These are phyloP conservation scores for Cystobasidium pallidum DNA, from an alignment of 1,284 basidiomycete species.

Conservation along the genomic window DNA sequence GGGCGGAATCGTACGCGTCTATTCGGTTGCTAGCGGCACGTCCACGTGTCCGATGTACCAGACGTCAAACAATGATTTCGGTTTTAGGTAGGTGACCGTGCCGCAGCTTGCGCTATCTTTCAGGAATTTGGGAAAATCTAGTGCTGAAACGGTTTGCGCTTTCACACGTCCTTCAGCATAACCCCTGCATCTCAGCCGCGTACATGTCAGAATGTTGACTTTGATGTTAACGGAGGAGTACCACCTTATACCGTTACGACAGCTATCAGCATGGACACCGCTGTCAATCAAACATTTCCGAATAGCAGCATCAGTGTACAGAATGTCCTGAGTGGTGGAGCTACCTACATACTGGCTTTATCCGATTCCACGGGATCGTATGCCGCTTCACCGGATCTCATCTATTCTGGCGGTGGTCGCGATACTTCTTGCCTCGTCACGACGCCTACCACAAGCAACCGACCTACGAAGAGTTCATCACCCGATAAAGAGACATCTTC, in stretches of 20 bases:
- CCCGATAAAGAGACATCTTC: background rate
- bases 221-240: constrained; percentile 10
- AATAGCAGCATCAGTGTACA: constrained; percentile 21
- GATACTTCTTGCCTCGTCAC: constrained; percentile 40
- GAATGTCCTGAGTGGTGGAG: constrained; percentile 34
- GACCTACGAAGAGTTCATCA: constrained; percentile 8
- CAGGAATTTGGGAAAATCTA: background rate
- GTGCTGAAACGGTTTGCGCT: background rate
- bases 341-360: constrained; percentile 32
- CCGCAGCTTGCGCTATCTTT: background rate
- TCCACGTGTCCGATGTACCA: constrained; percentile 1
- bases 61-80: constrained; percentile 15
- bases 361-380: constrained; percentile 37
- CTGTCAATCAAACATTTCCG: constrained; percentile 31
- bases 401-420: constrained; percentile 34
- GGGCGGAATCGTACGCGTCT: constrained; percentile 41
- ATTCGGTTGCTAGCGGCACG: constrained; percentile 5
- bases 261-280: constrained; percentile 23
- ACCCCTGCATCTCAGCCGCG: constrained; percentile 35
- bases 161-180: constrained; percentile 1
- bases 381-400: constrained; percentile 33
- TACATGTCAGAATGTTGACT: constrained; percentile 37
- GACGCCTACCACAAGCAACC: background rate
- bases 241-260: constrained; percentile 39
- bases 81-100: constrained; percentile 6